Percentiles rank a stretch among this genome's conserved stretches.
These are phyloP conservation scores for Colletotrichum lini DNA, from an alignment of 2,329 filamentous ascomycete species.

Conservation along the genomic window DNA sequence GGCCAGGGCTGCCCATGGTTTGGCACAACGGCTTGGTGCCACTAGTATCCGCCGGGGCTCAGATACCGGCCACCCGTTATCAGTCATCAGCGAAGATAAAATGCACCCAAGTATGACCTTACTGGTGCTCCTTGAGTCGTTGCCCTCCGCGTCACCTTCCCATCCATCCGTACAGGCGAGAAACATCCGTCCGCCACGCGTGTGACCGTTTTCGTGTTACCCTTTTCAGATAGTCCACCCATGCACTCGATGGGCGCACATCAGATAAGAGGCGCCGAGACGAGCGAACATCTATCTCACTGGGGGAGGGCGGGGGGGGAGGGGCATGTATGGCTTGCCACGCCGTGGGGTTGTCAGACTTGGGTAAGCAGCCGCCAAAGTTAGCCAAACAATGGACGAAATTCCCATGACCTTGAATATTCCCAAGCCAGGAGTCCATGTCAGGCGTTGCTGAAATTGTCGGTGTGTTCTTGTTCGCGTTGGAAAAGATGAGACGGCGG, in stretches of 20 bases:
- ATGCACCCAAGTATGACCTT: slow-evolving; percentile 6
- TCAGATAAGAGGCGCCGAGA: slow-evolving; percentile 2
- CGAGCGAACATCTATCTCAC: not conserved
- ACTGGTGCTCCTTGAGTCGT: not conserved
- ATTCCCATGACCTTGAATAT: not conserved
- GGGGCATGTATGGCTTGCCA: not conserved
- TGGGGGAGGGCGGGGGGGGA: no score
- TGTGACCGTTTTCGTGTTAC: not conserved
- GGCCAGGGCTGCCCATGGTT: slow-evolving; percentile 35
- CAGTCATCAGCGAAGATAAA: slow-evolving; percentile 2
- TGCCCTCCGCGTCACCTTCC: not conserved
- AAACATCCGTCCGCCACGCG: not conserved
- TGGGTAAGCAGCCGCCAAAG: not conserved
- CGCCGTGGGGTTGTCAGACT: not conserved
- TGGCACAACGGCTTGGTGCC: slow-evolving; percentile 19
- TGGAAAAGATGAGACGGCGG: slow-evolving; percentile 31
- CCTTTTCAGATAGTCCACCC: not conserved
- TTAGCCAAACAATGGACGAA: not conserved
- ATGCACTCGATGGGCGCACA: not conserved
- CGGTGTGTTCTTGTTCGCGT: slow-evolving; percentile 7
- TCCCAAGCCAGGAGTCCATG: not conserved
- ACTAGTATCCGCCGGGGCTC: slow-evolving; percentile 23
- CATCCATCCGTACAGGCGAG: not conserved
- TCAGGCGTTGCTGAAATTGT: slow-evolving; percentile 2
- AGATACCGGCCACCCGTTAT: slow-evolving; percentile 27